Evolutionary conservation across 2,329 filamentous ascomycete species (phyloP).

Genomic region (Botrytis aclada): DNA sequence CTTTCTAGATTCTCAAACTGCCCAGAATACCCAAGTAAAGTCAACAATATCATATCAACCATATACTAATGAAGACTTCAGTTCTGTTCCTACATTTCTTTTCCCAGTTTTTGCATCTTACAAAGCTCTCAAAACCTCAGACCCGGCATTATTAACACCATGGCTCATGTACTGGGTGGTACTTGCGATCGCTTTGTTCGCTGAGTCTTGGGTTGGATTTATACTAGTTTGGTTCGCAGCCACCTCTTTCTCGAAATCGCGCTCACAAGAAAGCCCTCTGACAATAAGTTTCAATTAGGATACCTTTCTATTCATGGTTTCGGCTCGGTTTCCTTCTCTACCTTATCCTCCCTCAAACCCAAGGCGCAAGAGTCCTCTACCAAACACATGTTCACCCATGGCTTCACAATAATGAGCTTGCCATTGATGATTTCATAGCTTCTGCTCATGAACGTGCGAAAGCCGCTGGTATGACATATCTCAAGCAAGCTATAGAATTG

Average conservation of each 20-base stretch:
- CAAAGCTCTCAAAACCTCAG: conserved; percentile 91
- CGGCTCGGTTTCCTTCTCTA: conserved; percentile 86
- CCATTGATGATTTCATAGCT: conserved; percentile 89
- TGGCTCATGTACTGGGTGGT: conserved; percentile 99
- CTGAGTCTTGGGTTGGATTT: conserved; percentile 85
- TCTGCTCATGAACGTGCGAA: conserved; percentile 75
- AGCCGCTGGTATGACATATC: conserved; percentile 71
- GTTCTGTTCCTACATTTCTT: conserved; percentile 82
- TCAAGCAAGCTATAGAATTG: conserved; percentile 67
- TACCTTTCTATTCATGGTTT: conserved; percentile 92
- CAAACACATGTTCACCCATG: conserved; percentile 83
- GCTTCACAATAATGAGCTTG: conserved; percentile 77
- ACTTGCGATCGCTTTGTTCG: conserved; percentile 73
- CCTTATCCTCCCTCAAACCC: conserved; percentile 95
- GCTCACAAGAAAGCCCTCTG: neutral
- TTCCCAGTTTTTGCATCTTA: conserved; percentile 97
- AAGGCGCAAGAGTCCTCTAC: conserved; percentile 85
- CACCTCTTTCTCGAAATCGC: neutral
- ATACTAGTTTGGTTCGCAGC: conserved; percentile 70
- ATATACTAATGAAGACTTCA: conserved; percentile 41
- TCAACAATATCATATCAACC: neutral
- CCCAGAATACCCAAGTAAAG: neutral
- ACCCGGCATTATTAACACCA: conserved; percentile 85
- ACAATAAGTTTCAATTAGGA: conserved; percentile 45
- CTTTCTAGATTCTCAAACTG: conserved; percentile 19